Conservation (phyloP, 257 asterid species). For the Solanum megistacrolobum region DNA sequence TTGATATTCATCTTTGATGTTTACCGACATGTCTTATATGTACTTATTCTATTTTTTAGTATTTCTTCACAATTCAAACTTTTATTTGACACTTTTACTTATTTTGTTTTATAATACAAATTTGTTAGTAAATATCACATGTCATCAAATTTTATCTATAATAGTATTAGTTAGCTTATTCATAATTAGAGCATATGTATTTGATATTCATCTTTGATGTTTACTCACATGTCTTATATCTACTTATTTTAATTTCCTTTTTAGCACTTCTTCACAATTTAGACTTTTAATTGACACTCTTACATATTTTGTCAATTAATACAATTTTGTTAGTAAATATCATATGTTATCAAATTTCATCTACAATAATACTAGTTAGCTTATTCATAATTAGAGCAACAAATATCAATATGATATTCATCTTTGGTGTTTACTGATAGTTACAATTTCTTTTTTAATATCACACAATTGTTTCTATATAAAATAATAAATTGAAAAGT, state of each 20-base stretch:
- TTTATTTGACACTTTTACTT: not conserved
- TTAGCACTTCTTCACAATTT: not conserved
- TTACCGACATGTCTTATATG: not conserved
- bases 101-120: too few relatives aligned
- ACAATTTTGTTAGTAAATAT: not conserved
- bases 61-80: not conserved
- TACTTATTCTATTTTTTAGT: not conserved
- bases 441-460: not conserved
- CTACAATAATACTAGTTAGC: not conserved
- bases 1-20: too few relatives aligned
- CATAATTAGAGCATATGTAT: not conserved
- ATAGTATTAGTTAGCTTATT: too few relatives aligned
- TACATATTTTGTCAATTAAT: too few relatives aligned
- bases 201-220: not conserved
- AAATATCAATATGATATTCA: not conserved
- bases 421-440: too few relatives aligned
- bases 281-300: not conserved
- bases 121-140: not conserved
- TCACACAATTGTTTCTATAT: not conserved
- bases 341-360: not conserved
- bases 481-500: not conserved
- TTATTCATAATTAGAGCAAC: not conserved
- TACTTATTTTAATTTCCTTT: too few relatives aligned
- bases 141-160: not conserved
- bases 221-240: not conserved